Evolutionary conservation across 352 stramenopile species (phyloP), one percentile per base, ranked within the genome.

Genomic region (Pythium rhizo-oryzae): DNA sequence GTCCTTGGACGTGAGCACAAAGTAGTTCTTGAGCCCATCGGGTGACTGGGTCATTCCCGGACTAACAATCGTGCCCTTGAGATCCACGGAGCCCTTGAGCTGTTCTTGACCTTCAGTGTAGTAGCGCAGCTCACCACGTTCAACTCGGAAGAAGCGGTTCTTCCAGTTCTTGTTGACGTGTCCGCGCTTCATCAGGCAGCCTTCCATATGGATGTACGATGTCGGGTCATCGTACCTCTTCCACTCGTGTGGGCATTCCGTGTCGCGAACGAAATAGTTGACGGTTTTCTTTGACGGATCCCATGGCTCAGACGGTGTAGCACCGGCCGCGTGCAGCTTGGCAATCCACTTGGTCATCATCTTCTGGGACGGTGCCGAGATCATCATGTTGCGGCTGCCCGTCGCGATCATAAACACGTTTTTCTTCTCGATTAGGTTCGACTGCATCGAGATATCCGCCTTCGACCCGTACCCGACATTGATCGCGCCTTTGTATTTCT

Each of bases 91-190:
- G 8, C 88, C 88, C 55, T 91, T 93, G 6, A 91, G 59, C 37
- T 87, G 76, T 15, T 87, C 84, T 49, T 92, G 78, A 59, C 91
- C 90, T 69, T 93, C 83, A 9, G 86, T 93, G 70, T 93, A 96
- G 65, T 96, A 96, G 35, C 81, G 74, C 60, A 96, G 64, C 37
- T 95, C 76, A 9, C 85, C 84, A 51, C 84, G 81, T 72, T 96
- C 87, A 64, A 96, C 90, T 37, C 85, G 85, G 67, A 96, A 96
- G 65, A 93, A 96, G 12, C 89, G 84, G 59, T 93, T 94, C 74
- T 92, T 93, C 89, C 89, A 96, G 70, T 84, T 96, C 69, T 93
- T 96, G 67, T 93, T 91, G 2, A 94, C 69, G 49, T 96, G 88
- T 0, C 89, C 89, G 21, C 89, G 84, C 64, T 96, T 96, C 19